Evolutionary conservation across 345 rosid genomes (phyloP), one percentile per base, ranked within the genome.

Genomic region (Hibiscus syriacus): DNA sequence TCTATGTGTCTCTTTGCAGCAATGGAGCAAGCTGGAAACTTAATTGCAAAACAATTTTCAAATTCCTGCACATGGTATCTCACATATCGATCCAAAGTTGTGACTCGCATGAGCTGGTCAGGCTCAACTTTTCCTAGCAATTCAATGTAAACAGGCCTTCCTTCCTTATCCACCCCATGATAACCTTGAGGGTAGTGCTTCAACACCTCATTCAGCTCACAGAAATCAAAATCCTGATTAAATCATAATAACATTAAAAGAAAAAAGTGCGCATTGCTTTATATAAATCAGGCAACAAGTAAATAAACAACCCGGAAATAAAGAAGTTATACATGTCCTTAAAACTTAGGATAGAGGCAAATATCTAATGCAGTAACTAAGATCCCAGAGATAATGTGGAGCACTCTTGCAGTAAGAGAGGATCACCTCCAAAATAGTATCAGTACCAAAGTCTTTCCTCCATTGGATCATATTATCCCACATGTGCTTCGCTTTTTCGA

Each of bases 141-240:
- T 16, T 45, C 49, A 13, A 45, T 45, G 49, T 14, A 45, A 45
- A 88, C 49, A 45, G 49, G 17, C 1, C 49, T 45, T 16, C 49
- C 99, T 43, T 88, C 98, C 82, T 87, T 95, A 68, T 95, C 99
- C 74, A 90, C 92, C 46, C 99, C 99, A 81, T 95, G 98, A 84
- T 87, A 84, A 60, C 89, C 49, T 45, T 45, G 49, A 45, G 49
- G 49, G 49, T 45, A 45, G 17, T 45, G 3, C 49, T 45, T 45
- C 4, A 45, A 45, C 17, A 45, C 49, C 3, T 45, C n/a, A 45
- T 45, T 45, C 49, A 45, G 14, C 49, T 45, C 49, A 3, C n/a
- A 13, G 49, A 45, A 45, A 6, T 45, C 49, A 16, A 45, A 45
- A 45, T 45, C 49, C 49, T 45, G 49, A 45, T 45, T 45, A 45